Evolutionary conservation across 495 filamentous ascomycete genomes (phyloP).

Genomic region (Neurospora tetrasperma): DNA sequence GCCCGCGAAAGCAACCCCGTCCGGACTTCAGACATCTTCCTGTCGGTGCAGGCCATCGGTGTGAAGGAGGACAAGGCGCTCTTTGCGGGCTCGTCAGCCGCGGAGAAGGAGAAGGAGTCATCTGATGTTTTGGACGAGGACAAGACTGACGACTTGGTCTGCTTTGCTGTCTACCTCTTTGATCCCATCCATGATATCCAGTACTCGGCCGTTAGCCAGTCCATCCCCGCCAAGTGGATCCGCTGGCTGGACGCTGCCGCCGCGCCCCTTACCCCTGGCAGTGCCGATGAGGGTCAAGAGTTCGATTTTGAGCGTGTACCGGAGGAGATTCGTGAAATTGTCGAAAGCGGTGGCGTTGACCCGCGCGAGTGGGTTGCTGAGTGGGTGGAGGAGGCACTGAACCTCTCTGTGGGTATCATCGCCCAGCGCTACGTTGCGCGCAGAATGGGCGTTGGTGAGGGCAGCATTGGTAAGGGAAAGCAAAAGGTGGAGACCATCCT

Average conservation of each 20-base stretch:
- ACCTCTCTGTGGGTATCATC: slow-evolving; percentile 67
- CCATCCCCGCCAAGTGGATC: slow-evolving; percentile 78
- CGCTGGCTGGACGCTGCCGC: slow-evolving; percentile 76
- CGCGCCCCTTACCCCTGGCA: slow-evolving; percentile 38
- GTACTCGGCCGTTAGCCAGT: slow-evolving; percentile 74
- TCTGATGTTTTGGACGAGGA: slow-evolving; percentile 40
- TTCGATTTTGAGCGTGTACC: slow-evolving; percentile 42
- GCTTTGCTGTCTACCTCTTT: slow-evolving; percentile 84
- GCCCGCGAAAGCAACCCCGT: slow-evolving; percentile 79
- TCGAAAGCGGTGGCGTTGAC: slow-evolving; percentile 82
- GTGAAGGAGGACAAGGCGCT: slow-evolving; percentile 51
- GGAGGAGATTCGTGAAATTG: slow-evolving; percentile 76
- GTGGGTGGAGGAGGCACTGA: slow-evolving; percentile 90
- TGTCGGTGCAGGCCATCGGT: slow-evolving; percentile 78
- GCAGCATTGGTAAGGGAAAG: slow-evolving; percentile 71
- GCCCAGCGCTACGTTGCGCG: slow-evolving; percentile 95
- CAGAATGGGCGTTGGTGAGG: slow-evolving; percentile 90
- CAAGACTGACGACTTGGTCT: slow-evolving; percentile 44
- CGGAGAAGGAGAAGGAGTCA: slow-evolving; percentile 42
- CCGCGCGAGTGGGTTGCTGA: slow-evolving; percentile 95
- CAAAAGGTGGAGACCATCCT: slow-evolving; percentile 59
- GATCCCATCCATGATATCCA: slow-evolving; percentile 88
- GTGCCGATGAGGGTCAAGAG: slow-evolving; percentile 26
- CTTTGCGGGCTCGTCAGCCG: slow-evolving; percentile 44
- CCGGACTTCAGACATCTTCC: slow-evolving; percentile 86